Evolutionary conservation across 2,329 filamentous ascomycete species (phyloP).

Genomic region (Verticillium nonalfalfae): DNA sequence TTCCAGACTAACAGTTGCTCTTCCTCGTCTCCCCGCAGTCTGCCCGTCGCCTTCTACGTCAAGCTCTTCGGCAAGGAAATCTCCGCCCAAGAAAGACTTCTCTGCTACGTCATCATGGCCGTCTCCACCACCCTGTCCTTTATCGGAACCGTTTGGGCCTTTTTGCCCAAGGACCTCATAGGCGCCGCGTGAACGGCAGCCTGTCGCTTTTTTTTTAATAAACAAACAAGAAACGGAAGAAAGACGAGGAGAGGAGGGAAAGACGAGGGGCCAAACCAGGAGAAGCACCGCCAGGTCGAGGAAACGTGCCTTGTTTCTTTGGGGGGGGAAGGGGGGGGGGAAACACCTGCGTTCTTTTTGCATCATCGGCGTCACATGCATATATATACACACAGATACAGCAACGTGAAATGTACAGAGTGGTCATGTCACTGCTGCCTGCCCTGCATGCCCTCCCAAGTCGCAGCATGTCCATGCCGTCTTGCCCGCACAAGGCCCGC

Average conservation of each 20-base stretch:
- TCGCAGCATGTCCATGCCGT: no score
- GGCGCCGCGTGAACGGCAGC: conserved; percentile 34
- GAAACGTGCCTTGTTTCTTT: no score
- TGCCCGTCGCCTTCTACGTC: conserved; percentile 83
- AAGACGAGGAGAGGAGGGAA: no score
- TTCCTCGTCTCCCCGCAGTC: conserved; percentile 24
- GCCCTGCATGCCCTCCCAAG: no score
- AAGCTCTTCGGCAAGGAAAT: conserved; percentile 81
- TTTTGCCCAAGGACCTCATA: conserved; percentile 72
- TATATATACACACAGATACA: no score
- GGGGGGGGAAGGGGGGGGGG: no score
- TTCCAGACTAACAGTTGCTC: not conserved
- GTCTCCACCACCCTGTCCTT: conserved; percentile 64
- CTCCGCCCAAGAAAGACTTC: conserved; percentile 49
- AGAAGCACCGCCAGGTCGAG: not conserved
- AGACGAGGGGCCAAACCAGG: not conserved
- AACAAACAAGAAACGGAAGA: no score
- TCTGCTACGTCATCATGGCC: conserved; percentile 64
- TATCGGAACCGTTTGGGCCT: conserved; percentile 81
- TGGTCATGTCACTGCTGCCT: no score
- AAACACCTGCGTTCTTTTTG: not conserved
- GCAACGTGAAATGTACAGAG: no score
- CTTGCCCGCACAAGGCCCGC: no score
- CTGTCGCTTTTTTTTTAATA: no score
- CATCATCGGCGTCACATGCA: not conserved